Evolutionary conservation across 208 protist genomes (phyloP).

Genomic region (Crithidia thermophila): DNA sequence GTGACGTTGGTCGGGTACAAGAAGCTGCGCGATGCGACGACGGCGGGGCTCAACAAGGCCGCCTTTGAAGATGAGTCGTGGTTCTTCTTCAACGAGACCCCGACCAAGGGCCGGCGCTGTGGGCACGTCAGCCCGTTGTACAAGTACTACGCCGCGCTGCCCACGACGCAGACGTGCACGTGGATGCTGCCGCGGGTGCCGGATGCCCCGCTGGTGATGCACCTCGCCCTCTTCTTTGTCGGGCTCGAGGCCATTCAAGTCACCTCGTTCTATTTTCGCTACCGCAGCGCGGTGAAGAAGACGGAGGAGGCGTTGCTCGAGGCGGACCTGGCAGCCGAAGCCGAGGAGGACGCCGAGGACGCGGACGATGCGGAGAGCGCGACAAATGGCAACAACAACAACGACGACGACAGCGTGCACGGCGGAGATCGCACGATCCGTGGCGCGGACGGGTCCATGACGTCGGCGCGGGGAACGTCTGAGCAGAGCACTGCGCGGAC

Average conservation of each 20-base stretch:
- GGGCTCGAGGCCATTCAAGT: constrained; percentile 17
- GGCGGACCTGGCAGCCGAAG: background rate
- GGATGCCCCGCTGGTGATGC: constrained; percentile 31
- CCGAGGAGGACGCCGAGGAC: constrained; percentile 4
- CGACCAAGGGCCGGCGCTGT: background rate
- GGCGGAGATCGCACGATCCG: background rate
- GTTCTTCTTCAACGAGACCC: background rate
- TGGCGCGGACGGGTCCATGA: background rate
- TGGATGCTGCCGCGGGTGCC: constrained; percentile 10
- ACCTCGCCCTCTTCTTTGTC: constrained; percentile 24
- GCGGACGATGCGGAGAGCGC: background rate
- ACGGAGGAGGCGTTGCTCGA: constrained; percentile 3
- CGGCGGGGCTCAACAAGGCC: background rate
- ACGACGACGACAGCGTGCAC: background rate
- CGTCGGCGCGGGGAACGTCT: background rate
- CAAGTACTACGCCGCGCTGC: constrained; percentile 12
- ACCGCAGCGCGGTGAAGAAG: constrained; percentile 8
- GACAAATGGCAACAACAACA: background rate
- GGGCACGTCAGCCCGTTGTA: background rate
- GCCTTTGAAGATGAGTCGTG: background rate
- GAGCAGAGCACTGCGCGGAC: constrained; percentile 5
- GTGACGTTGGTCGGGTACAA: background rate
- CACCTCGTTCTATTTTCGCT: constrained; percentile 23
- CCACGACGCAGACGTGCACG: constrained; percentile 24
- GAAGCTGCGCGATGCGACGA: background rate